phyloP scores from a whole-genome alignment of 2,329 filamentous ascomycete genomes.

The Orbilia brochopaga region DNA sequence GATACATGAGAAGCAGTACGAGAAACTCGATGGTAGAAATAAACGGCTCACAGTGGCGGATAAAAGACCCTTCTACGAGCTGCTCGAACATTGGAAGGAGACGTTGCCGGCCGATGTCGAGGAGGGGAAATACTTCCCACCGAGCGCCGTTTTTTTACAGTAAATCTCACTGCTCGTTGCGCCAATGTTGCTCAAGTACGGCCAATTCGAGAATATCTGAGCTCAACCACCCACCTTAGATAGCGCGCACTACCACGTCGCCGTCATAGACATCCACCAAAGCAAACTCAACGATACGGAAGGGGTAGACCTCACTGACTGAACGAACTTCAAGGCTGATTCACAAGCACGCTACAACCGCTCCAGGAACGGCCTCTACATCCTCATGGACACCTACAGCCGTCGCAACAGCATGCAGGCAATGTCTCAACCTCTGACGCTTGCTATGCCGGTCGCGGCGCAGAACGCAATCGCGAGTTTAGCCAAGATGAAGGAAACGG shows the following conservation, averaged over 20 bases:
- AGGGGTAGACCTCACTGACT: conserved; percentile 25
- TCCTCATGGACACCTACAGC: conserved; percentile 19
- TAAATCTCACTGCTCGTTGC: conserved; percentile 6
- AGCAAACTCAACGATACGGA: conserved; percentile 26
- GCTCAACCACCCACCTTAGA: not conserved
- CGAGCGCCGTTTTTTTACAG: conserved; percentile 34
- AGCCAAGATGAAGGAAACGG: conserved; percentile 12
- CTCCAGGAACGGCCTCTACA: conserved; percentile 28
- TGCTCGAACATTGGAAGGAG: conserved; percentile 36
- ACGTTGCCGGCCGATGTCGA: conserved; percentile 19
- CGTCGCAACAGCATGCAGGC: conserved; percentile 36
- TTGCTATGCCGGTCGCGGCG: conserved; percentile 28
- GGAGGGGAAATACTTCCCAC: conserved; percentile 16
- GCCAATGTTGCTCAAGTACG: not conserved
- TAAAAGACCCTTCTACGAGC: conserved; percentile 26
- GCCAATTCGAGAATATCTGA: too few relatives aligned
- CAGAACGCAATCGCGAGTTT: conserved; percentile 40
- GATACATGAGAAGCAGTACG: conserved; percentile 14
- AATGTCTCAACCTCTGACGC: conserved; percentile 36
- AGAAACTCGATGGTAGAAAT: conserved; percentile 23
- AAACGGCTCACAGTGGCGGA: conserved; percentile 12
- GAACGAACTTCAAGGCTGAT: conserved; percentile 25
- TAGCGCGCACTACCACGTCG: conserved; percentile 25
- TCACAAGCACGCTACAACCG: conserved; percentile 25
- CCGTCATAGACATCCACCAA: conserved; percentile 35